A percentile compares a stretch with the other conserved stretches of the same genome.
Conservation (phyloP, 164 flowering plant genomes). For the Piper betle region DNA sequence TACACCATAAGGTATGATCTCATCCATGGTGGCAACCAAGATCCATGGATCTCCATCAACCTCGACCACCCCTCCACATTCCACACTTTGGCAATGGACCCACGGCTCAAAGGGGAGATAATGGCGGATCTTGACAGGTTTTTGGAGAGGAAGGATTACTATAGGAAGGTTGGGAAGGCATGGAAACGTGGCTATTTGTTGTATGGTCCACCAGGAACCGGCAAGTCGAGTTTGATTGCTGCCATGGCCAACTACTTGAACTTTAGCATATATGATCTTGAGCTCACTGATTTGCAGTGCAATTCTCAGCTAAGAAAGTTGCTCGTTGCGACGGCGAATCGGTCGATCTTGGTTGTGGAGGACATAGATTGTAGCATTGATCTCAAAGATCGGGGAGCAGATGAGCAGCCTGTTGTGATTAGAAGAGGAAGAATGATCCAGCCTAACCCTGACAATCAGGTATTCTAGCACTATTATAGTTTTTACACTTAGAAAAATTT, state of each 20-base stretch:
- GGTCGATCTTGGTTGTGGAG: constrained; percentile 47
- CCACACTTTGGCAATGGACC: constrained; percentile 55
- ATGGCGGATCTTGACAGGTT: constrained; percentile 44
- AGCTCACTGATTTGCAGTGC: constrained; percentile 31
- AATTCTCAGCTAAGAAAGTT: constrained; percentile 39
- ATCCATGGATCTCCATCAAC: constrained; percentile 10
- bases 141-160: constrained; percentile 30
- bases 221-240: constrained; percentile 64
- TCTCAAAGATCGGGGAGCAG: constrained; percentile 12
- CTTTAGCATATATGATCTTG: constrained; percentile 52
- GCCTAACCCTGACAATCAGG: background rate
- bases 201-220: constrained; percentile 67
- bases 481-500: background rate
- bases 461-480: background rate
- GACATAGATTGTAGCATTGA: constrained; percentile 38
- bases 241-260: constrained; percentile 62
- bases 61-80: constrained; percentile 58
- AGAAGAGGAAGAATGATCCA: background rate
- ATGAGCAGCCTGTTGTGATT: background rate
- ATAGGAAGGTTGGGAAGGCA: constrained; percentile 48
- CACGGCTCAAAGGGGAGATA: constrained; percentile 23
- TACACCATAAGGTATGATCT: constrained; percentile 12
- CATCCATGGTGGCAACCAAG: constrained; percentile 4
- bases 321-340: constrained; percentile 26
- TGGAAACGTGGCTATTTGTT: constrained; percentile 67